These are phyloP conservation scores for Ascochyta rabiei DNA, from an alignment of 2,329 filamentous ascomycete species.

Conservation along the genomic window DNA sequence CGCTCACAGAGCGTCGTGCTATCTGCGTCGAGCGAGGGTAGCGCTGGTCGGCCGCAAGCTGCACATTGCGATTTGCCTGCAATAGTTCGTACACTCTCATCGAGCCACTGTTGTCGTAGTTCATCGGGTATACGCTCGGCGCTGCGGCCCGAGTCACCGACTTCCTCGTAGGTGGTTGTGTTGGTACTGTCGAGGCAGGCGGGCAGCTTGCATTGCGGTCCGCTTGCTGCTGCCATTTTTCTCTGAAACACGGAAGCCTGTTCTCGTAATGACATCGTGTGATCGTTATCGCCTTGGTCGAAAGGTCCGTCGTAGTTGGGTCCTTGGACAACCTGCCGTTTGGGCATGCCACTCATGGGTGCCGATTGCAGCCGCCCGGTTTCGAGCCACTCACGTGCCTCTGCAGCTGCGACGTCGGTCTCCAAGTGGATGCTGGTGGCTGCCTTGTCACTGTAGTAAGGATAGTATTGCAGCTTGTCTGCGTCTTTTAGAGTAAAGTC, in stretches of 20 bases:
- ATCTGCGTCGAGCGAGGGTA: slow-evolving; percentile 20
- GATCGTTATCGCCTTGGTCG: slow-evolving; percentile 31
- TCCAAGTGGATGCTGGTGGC: not conserved
- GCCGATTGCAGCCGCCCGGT: slow-evolving; percentile 42
- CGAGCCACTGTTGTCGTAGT: slow-evolving; percentile 36
- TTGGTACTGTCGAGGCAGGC: slow-evolving; percentile 40
- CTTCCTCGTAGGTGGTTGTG: slow-evolving; percentile 45
- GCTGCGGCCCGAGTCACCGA: slow-evolving; percentile 49
- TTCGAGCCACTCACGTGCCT: slow-evolving; percentile 37
- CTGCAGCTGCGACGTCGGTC: slow-evolving; percentile 33
- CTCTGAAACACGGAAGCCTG: slow-evolving; percentile 44
- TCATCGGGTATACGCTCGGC: slow-evolving; percentile 51
- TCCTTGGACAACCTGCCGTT: slow-evolving; percentile 55
- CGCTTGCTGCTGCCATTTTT: slow-evolving; percentile 21
- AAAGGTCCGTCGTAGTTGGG: slow-evolving; percentile 51
- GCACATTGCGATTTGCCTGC: slow-evolving; percentile 43
- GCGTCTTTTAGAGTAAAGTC: slow-evolving; percentile 38
- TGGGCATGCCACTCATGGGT: slow-evolving; percentile 52
- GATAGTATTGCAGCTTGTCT: slow-evolving; percentile 37
- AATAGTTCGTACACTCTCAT: slow-evolving; percentile 19
- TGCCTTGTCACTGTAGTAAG: slow-evolving; percentile 22
- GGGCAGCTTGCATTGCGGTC: slow-evolving; percentile 31
- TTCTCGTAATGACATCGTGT: slow-evolving; percentile 26
- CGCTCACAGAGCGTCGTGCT: slow-evolving; percentile 44
- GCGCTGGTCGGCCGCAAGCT: slow-evolving; percentile 41